These are phyloP conservation scores for Venturia carpophila DNA, from an alignment of 2,329 filamentous ascomycete species.

Conservation along the genomic window DNA sequence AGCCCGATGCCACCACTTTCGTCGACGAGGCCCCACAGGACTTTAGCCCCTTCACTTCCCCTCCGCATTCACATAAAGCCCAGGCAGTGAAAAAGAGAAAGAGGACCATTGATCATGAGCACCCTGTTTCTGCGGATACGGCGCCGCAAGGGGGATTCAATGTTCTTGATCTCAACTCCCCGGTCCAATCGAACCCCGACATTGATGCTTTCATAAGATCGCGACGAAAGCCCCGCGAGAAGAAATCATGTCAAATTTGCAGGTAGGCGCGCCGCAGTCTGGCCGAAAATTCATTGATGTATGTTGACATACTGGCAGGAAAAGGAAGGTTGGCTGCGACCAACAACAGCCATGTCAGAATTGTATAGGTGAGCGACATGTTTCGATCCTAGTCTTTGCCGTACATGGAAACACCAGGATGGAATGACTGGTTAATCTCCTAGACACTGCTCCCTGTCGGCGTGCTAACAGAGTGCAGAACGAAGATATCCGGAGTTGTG, in stretches of 20 bases:
- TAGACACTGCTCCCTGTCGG: neutral
- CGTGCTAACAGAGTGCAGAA: conserved; percentile 3
- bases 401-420: neutral
- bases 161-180: conserved; percentile 5
- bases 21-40: conserved; percentile 14
- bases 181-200: conserved; percentile 15
- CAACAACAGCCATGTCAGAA: conserved; percentile 42
- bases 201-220: conserved; percentile 18
- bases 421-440: neutral
- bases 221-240: conserved; percentile 44
- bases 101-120: neutral
- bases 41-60: conserved; percentile 13
- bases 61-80: conserved; percentile 5
- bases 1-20: conserved; percentile 7
- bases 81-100: conserved; percentile 8
- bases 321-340: conserved; percentile 42
- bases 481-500: conserved; percentile 19
- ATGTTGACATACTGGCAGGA: conserved; percentile 10
- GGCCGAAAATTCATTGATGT: neutral
- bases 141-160: neutral
- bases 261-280: conserved; percentile 26
- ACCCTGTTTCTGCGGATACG: neutral
- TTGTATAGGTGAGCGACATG: conserved; percentile 34
- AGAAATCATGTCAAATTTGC: conserved; percentile 47
- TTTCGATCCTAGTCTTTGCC: neutral